phyloP scores from a whole-genome alignment of 768 basidiomycete genomes.

The Agaricus sinodeliciosus region DNA sequence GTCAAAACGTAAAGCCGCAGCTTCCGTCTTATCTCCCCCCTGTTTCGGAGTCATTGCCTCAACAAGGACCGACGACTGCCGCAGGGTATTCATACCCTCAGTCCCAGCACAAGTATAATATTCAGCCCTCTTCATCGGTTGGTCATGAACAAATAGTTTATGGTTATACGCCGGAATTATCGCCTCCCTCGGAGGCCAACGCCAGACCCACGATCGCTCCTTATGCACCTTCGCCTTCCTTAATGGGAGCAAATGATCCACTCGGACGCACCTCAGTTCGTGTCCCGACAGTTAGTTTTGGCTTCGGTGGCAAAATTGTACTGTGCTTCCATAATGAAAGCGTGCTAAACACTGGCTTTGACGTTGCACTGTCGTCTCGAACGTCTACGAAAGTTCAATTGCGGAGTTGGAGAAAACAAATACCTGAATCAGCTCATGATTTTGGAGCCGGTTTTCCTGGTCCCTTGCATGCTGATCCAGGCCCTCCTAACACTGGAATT shows the following conservation, averaged over 20 bases:
- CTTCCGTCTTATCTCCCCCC: not conserved
- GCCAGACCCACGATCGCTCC: conserved; percentile 39
- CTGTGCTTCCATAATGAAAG: conserved; percentile 79
- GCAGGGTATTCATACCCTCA: not conserved
- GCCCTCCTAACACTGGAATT: conserved; percentile 54
- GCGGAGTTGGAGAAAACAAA: conserved; percentile 57
- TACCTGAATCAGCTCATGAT: conserved; percentile 55
- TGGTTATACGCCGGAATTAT: not conserved
- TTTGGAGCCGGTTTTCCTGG: conserved; percentile 70
- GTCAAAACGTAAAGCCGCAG: conserved; percentile 14
- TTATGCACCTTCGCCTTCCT: conserved; percentile 82
- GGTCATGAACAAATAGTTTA: not conserved
- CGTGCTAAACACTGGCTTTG: conserved; percentile 65
- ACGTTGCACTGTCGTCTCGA: conserved; percentile 68
- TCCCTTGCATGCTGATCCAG: conserved; percentile 77
- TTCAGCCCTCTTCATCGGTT: not conserved
- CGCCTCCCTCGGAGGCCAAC: conserved; percentile 22
- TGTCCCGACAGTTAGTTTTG: conserved; percentile 81
- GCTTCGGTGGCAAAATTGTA: conserved; percentile 88
- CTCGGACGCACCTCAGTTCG: conserved; percentile 65
- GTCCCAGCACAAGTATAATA: not conserved
- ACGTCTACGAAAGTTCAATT: conserved; percentile 66
- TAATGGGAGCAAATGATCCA: conserved; percentile 78
- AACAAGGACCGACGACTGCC: not conserved
- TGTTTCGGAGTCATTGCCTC: not conserved